Evolutionary conservation across 1,284 basidiomycete species (phyloP).

Genomic region (Cerioporus squamosus): DNA sequence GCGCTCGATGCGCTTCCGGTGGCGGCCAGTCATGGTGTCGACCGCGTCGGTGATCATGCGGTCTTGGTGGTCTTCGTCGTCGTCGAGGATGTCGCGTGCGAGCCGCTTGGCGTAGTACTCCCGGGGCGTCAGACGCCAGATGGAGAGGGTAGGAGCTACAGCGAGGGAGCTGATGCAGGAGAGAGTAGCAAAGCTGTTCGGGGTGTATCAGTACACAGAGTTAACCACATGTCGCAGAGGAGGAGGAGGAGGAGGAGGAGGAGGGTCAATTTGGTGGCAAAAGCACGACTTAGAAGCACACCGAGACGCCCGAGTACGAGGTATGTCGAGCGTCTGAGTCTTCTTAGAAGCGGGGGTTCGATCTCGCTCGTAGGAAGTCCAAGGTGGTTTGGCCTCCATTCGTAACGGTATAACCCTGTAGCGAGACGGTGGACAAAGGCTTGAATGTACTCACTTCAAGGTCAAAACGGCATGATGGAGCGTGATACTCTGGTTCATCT

Average conservation of each 20-base stretch:
- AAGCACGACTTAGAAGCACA: too few relatives aligned
- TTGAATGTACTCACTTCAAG: constrained; percentile 29
- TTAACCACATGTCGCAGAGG: too few relatives aligned
- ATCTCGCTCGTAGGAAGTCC: background rate
- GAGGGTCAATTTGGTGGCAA: too few relatives aligned
- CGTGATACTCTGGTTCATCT: constrained; percentile 24
- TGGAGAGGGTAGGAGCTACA: constrained; percentile 33
- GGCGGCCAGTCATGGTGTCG: constrained; percentile 13
- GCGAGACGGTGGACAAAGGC: too few relatives aligned
- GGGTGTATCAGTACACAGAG: background rate
- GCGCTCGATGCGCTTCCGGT: constrained; percentile 21
- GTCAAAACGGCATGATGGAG: constrained; percentile 35
- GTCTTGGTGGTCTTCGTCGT: constrained; percentile 12
- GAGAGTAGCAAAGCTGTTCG: constrained; percentile 33
- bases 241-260: too few relatives aligned
- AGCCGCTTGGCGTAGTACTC: constrained; percentile 29
- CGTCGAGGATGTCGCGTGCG: constrained; percentile 23
- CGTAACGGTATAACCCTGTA: too few relatives aligned
- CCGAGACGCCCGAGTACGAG: background rate
- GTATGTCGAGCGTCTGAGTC: too few relatives aligned
- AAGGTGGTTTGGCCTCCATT: too few relatives aligned
- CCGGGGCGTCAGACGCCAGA: constrained; percentile 31
- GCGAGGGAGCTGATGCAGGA: constrained; percentile 37
- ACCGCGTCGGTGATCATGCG: constrained; percentile 14
- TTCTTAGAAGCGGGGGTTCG: background rate